Evolutionary conservation across 768 basidiomycete species (phyloP).

Genomic region (Macrocybe gigantea): DNA sequence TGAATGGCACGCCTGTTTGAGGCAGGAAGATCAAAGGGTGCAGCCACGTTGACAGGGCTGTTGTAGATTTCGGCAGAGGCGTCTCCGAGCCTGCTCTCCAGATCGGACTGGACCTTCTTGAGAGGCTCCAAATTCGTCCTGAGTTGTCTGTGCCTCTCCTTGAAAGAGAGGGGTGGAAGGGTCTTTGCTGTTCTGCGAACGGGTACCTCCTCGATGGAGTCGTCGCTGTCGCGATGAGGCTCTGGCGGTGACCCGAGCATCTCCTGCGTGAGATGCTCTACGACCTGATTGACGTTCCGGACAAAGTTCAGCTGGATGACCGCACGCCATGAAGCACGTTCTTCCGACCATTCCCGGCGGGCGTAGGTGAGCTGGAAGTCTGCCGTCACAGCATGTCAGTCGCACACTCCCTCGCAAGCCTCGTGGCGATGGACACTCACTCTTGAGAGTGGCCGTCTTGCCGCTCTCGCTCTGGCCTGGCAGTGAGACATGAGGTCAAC

Average conservation of each 20-base stretch:
- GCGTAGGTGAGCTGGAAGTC: slow-evolving; percentile 78
- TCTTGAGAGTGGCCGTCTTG: slow-evolving; percentile 78
- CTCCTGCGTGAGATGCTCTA: slow-evolving; percentile 52
- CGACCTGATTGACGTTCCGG: slow-evolving; percentile 61
- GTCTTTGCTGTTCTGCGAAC: slow-evolving; percentile 28
- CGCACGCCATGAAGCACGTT: slow-evolving; percentile 64
- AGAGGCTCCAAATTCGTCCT: slow-evolving; percentile 55
- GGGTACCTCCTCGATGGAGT: slow-evolving; percentile 34
- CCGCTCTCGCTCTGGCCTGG: slow-evolving; percentile 69
- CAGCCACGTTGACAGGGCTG: slow-evolving; percentile 30
- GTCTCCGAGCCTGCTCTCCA: slow-evolving; percentile 57
- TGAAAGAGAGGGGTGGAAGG: slow-evolving; percentile 43
- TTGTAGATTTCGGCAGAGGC: slow-evolving; percentile 47
- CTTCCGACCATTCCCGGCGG: slow-evolving; percentile 60
- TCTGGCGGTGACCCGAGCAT: slow-evolving; percentile 39
- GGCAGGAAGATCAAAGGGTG: slow-evolving; percentile 29
- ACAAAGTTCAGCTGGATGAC: slow-evolving; percentile 80
- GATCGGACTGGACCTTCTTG: slow-evolving; percentile 46
- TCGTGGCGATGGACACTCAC: slow-evolving; percentile 26
- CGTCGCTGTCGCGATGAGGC: slow-evolving; percentile 25
- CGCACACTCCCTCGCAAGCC: slow-evolving; percentile 6
- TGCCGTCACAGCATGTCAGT: slow-evolving; percentile 12
- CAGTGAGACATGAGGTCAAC: slow-evolving; percentile 2
- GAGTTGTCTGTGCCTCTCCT: slow-evolving; percentile 56
- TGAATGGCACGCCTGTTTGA: slow-evolving; percentile 22